Conservation (phyloP, 768 basidiomycete genomes). For the Hericium rajendrae region DNA sequence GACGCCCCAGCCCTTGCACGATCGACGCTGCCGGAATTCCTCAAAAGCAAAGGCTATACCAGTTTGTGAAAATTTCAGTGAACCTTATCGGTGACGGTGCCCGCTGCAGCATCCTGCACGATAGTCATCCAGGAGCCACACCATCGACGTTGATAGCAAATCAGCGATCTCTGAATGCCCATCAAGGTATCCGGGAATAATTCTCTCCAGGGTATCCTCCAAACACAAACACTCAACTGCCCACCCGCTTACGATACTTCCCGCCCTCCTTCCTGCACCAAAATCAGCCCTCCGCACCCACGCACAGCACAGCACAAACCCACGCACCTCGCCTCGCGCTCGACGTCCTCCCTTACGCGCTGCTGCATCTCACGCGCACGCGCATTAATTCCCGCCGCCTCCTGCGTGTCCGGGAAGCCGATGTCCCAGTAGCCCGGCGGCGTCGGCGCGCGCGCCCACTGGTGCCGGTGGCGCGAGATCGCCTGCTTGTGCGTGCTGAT, state of each 20-base stretch:
- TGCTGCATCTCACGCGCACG: slow-evolving; percentile 64
- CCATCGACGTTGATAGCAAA: not conserved
- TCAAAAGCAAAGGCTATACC: not conserved
- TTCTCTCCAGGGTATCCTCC: not conserved
- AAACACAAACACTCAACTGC: not conserved
- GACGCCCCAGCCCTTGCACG: too few species aligned
- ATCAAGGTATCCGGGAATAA: not conserved
- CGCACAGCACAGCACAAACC: not conserved
- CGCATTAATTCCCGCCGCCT: slow-evolving; percentile 65
- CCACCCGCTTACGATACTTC: not conserved
- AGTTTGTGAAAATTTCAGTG: not conserved
- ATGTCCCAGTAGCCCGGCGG: slow-evolving; percentile 89
- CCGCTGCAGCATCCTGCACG: not conserved
- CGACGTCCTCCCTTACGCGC: slow-evolving; percentile 50
- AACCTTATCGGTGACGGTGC: not conserved
- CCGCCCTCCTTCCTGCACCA: slow-evolving; percentile 1
- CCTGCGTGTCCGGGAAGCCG: slow-evolving; percentile 82
- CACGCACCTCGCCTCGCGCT: slow-evolving; percentile 47
- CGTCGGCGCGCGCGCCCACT: slow-evolving; percentile 62
- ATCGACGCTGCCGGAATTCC: too few species aligned
- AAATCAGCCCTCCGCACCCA: not conserved
- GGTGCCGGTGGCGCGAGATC: slow-evolving; percentile 64
- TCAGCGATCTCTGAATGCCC: not conserved
- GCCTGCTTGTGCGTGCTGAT: slow-evolving; percentile 50
- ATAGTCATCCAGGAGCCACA: not conserved